These are phyloP conservation scores for Alternaria brassicicola DNA, from an alignment of 2,329 filamentous ascomycete species.

Conservation along the genomic window DNA sequence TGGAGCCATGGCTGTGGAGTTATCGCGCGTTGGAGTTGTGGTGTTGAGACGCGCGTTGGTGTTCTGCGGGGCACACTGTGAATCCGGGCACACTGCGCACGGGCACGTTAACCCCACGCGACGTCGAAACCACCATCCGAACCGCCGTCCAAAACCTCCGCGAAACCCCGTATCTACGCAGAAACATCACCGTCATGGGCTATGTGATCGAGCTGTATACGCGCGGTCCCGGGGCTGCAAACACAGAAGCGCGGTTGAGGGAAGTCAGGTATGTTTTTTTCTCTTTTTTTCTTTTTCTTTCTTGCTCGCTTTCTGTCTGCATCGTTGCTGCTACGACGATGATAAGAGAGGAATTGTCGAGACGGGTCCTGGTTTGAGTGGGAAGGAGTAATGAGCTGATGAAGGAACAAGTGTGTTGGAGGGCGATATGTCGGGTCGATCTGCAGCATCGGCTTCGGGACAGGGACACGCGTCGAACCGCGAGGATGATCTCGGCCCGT, in stretches of 20 bases:
- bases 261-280: slow-evolving; percentile 33
- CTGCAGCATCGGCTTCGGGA: background rate
- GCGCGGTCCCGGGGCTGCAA: background rate
- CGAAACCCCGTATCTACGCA: slow-evolving; percentile 18
- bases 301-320: too few species aligned
- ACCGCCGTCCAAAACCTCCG: slow-evolving; percentile 20
- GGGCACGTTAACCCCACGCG: slow-evolving; percentile 7
- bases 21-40: too few species aligned
- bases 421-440: too few species aligned
- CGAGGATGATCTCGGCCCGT: slow-evolving; percentile 31
- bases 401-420: too few species aligned
- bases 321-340: too few species aligned
- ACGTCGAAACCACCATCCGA: slow-evolving; percentile 21
- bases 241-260: slow-evolving; percentile 7
- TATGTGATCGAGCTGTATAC: slow-evolving; percentile 23
- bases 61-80: too few species aligned
- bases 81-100: too few species aligned
- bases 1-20: too few species aligned
- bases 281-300: background rate
- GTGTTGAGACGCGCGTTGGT: too few species aligned
- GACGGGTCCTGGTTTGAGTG: too few species aligned
- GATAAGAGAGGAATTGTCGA: background rate
- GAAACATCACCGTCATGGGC: slow-evolving; percentile 25
- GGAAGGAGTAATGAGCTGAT: too few species aligned
- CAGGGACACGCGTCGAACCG: slow-evolving; percentile 14